Evolutionary conservation across 1,284 basidiomycete species (phyloP).

Genomic region (Cystobasidiaceae sp.): DNA sequence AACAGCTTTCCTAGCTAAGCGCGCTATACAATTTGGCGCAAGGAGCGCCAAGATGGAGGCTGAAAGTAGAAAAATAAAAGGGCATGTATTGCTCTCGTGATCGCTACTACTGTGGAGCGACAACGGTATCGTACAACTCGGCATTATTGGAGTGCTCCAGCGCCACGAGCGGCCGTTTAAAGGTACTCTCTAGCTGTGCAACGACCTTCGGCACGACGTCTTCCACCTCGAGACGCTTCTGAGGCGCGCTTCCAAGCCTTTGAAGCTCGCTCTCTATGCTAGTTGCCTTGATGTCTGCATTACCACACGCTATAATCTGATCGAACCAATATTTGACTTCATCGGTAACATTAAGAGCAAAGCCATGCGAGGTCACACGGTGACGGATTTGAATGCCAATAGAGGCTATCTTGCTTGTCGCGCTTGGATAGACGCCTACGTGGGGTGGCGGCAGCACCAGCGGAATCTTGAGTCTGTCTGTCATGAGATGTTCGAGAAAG

Average conservation of each 20-base stretch:
- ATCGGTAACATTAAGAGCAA: constrained; percentile 81
- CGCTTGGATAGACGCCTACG: constrained; percentile 68
- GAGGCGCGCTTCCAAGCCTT: constrained; percentile 10
- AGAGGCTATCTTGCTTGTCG: constrained; percentile 73
- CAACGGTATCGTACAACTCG: not conserved
- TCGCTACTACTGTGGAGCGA: not conserved
- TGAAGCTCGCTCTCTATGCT: constrained; percentile 42
- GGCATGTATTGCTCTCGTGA: constrained; percentile 33
- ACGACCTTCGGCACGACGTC: constrained; percentile 20
- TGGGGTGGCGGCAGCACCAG: constrained; percentile 52
- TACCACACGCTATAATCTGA: constrained; percentile 83
- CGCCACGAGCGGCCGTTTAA: constrained; percentile 9
- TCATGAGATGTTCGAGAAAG: constrained; percentile 46
- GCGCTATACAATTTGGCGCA: constrained; percentile 96
- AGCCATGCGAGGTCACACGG: constrained; percentile 88
- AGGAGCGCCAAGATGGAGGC: constrained; percentile 81
- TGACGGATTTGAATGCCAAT: constrained; percentile 96
- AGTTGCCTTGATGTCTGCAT: constrained; percentile 73
- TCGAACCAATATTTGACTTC: constrained; percentile 80
- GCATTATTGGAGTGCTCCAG: not conserved
- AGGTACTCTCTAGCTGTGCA: constrained; percentile 1
- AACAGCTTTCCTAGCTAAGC: constrained; percentile 70
- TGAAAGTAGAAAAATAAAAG: constrained; percentile 47
- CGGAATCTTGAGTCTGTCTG: constrained; percentile 31
- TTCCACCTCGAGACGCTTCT: not conserved